Percentiles rank a stretch among this genome's conserved stretches.
These are phyloP conservation scores for Trichopus zeylanicus DNA, from an alignment of 116 monocot species.

Conservation along the genomic window DNA sequence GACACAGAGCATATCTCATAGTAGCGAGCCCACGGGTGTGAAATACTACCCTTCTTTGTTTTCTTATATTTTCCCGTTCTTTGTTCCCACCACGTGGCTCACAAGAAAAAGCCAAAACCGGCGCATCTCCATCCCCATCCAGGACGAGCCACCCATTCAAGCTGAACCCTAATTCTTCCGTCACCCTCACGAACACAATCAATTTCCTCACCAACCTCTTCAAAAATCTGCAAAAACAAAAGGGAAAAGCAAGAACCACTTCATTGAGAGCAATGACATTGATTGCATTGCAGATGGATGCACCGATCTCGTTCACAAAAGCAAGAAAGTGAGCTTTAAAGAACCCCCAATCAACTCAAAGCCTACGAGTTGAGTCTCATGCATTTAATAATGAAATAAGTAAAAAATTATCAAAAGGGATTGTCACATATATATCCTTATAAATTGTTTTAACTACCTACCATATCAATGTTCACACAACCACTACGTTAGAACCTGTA, in stretches of 20 bases:
- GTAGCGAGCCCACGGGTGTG: neutral
- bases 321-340: too few relatives aligned
- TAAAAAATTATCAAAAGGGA: too few relatives aligned
- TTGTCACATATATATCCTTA: too few relatives aligned
- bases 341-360: too few relatives aligned
- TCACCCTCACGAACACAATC: neutral
- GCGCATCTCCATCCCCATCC: conserved; percentile 1
- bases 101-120: neutral
- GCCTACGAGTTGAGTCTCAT: too few relatives aligned
- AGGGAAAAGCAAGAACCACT: neutral
- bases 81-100: neutral
- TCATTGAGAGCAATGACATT: neutral
- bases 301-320: neutral
- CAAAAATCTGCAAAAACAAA: neutral
- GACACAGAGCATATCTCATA: neutral
- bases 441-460: too few relatives aligned
- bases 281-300: neutral
- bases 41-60: neutral
- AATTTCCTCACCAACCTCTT: neutral
- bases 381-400: too few relatives aligned
- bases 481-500: too few relatives aligned
- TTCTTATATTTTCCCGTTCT: neutral
- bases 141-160: neutral
- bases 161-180: neutral
- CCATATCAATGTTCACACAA: too few relatives aligned